These are phyloP conservation scores for Fraxinus sp. DNA, from an alignment of 305 asterid species.

Conservation along the genomic window DNA sequence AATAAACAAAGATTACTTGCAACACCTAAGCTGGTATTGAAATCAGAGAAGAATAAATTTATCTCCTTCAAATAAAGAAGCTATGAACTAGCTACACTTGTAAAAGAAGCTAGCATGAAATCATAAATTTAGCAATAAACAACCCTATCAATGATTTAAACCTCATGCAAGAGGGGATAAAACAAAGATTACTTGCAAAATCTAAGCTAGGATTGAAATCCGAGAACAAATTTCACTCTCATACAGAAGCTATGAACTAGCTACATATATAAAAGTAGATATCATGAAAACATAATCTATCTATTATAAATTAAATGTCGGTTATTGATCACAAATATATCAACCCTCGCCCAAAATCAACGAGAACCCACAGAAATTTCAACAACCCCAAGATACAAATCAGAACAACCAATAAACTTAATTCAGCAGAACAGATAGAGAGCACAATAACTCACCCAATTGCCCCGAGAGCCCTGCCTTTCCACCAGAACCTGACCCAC, in stretches of 20 bases:
- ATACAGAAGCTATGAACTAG: neutral
- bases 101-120: neutral
- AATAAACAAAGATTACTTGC: neutral
- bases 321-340: neutral
- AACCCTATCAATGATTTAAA: neutral
- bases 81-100: neutral
- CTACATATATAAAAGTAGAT: neutral
- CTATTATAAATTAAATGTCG: neutral
- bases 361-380: neutral
- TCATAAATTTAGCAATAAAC: neutral
- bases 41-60: neutral
- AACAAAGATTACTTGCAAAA: neutral
- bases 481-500: constrained; percentile 41
- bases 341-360: neutral
- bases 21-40: neutral
- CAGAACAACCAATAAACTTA: constrained; percentile 2
- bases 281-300: neutral
- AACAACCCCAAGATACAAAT: neutral
- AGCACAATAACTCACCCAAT: constrained; percentile 44
- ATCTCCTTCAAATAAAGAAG: neutral
- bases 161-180: neutral
- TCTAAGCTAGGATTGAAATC: neutral
- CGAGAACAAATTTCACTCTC: neutral
- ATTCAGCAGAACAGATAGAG: neutral
- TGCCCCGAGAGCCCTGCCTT: constrained; percentile 59